Conservation (phyloP, 371 early-diverging fungal genomes). For the Batkoa obscura region DNA sequence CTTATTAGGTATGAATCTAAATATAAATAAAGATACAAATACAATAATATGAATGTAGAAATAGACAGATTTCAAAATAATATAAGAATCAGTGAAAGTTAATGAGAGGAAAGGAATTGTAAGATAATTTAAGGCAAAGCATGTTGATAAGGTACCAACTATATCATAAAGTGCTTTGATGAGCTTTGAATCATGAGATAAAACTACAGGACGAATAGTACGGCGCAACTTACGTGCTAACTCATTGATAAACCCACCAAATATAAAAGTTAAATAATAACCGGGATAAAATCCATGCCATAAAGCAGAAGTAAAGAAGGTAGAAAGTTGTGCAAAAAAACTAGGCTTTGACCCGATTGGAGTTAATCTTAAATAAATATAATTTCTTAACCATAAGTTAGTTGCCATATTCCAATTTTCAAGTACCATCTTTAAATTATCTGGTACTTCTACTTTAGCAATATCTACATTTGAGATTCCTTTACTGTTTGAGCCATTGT, state of each 20-base stretch:
- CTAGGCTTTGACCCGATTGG: slow-evolving; percentile 27
- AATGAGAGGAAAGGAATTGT: slow-evolving; percentile 53
- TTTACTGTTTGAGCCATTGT: slow-evolving; percentile 29
- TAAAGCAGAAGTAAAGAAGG: slow-evolving; percentile 61
- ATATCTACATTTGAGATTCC: slow-evolving; percentile 51
- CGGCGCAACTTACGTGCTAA: slow-evolving; percentile 25
- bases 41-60: not conserved
- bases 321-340: slow-evolving; percentile 29
- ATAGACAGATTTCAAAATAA: not conserved
- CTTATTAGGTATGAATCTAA: too few species aligned
- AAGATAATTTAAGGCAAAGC: slow-evolving; percentile 39
- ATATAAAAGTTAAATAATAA: slow-evolving; percentile 39
- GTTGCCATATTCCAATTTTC: slow-evolving; percentile 82
- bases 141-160: slow-evolving; percentile 38
- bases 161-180: slow-evolving; percentile 31
- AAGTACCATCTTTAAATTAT: slow-evolving; percentile 41
- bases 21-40: not conserved
- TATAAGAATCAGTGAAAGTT: slow-evolving; percentile 14
- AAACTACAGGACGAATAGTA: slow-evolving; percentile 42
- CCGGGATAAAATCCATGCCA: slow-evolving; percentile 94
- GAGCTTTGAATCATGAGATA: slow-evolving; percentile 16
- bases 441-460: slow-evolving; percentile 42
- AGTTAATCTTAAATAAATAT: slow-evolving; percentile 57
- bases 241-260: not conserved
- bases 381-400: slow-evolving; percentile 62